These are phyloP conservation scores for Thelephora ganbajun DNA, from an alignment of 768 basidiomycete genomes.

Conservation along the genomic window DNA sequence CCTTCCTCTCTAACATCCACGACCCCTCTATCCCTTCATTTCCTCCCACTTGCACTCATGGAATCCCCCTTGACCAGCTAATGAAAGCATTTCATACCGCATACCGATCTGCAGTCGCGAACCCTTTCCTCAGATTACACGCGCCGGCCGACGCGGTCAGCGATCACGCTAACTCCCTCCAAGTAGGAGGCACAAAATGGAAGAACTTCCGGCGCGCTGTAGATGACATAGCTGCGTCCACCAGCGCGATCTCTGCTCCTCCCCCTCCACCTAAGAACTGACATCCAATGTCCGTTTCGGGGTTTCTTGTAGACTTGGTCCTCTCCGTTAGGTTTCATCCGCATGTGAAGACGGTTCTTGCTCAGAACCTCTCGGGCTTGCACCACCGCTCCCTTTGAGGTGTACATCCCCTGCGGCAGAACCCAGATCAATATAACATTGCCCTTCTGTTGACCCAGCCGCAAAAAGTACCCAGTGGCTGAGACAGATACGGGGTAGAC, in stretches of 20 bases:
- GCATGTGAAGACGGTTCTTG: background rate
- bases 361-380: constrained; percentile 1
- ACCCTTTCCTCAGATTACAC: constrained; percentile 72
- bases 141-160: constrained; percentile 28
- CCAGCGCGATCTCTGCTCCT: constrained; percentile 23
- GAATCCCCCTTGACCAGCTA: constrained; percentile 31
- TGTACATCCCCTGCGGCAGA: constrained; percentile 9
- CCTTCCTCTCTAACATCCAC: background rate
- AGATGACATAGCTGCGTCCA: constrained; percentile 58
- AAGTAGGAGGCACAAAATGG: constrained; percentile 54
- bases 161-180: constrained; percentile 42
- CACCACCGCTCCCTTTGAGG: background rate
- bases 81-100: constrained; percentile 86
- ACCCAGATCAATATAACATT: constrained; percentile 38
- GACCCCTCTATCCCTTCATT: background rate
- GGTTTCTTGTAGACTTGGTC: background rate
- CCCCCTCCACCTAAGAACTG: constrained; percentile 7
- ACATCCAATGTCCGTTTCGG: constrained; percentile 1
- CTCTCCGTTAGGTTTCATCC: background rate
- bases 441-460: constrained; percentile 80
- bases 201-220: constrained; percentile 54
- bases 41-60: background rate
- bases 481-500: constrained; percentile 91
- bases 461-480: constrained; percentile 43
- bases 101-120: constrained; percentile 70